A percentile compares a stretch with the other conserved stretches of the same genome.
phyloP scores from a whole-genome alignment of 371 early-diverging fungal genomes.

The Mucor irregularis region DNA sequence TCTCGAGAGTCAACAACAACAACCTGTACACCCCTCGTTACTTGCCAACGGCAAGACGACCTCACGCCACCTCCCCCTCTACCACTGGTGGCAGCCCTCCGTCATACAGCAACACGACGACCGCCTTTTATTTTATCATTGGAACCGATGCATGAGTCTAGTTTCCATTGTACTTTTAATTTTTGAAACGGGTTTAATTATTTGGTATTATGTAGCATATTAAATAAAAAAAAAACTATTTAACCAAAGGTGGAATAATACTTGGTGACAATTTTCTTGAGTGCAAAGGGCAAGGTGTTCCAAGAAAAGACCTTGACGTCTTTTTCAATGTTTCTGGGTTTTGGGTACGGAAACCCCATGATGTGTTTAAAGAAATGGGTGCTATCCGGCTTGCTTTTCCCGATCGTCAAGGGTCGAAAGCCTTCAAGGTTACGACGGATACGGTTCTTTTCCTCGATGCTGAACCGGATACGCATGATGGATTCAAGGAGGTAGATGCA shows the following conservation, averaged over 20 bases:
- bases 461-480: constrained; percentile 73
- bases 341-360: constrained; percentile 83
- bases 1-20: not conserved
- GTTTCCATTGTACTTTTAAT: constrained; percentile 25
- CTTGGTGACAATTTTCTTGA: constrained; percentile 74
- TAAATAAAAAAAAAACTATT: not conserved
- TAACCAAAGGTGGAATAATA: constrained; percentile 48
- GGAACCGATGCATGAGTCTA: constrained; percentile 34
- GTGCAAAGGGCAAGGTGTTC: constrained; percentile 64
- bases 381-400: constrained; percentile 73
- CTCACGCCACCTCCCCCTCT: too few species aligned
- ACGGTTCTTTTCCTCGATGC: constrained; percentile 84
- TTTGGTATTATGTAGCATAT: constrained; percentile 24
- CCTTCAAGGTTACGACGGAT: constrained; percentile 84
- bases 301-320: constrained; percentile 85
- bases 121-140: constrained; percentile 21
- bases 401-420: constrained; percentile 77
- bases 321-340: constrained; percentile 85
- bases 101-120: not conserved
- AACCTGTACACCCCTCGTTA: constrained; percentile 30
- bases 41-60: constrained; percentile 34
- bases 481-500: constrained; percentile 77
- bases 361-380: constrained; percentile 78
- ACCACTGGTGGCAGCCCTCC: too few species aligned
- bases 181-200: constrained; percentile 17